Percentiles rank a stretch among this genome's conserved stretches.
Evolutionary conservation across 768 basidiomycete species (phyloP).

Genomic region (Serendipita vermifera): DNA sequence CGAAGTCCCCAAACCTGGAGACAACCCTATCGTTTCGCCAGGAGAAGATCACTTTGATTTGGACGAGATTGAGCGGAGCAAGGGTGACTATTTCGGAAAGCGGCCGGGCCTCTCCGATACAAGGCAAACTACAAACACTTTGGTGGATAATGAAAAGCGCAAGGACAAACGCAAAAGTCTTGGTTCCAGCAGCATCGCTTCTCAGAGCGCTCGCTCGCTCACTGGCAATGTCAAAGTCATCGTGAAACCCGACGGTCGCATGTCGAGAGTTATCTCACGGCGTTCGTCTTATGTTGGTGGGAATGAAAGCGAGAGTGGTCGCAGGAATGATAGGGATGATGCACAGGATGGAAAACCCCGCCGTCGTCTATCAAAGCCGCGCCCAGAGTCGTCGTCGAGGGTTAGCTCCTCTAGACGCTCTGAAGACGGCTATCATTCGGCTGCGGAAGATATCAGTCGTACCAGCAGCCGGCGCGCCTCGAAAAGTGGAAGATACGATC

Average conservation of each 20-base stretch:
- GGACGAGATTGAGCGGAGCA: too few species aligned
- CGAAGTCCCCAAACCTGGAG: neutral
- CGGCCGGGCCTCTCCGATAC: neutral
- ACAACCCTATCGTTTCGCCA: neutral
- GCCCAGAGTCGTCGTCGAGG: neutral
- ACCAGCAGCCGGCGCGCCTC: too few species aligned
- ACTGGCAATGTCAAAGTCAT: neutral
- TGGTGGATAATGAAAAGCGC: too few species aligned
- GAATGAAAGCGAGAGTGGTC: neutral
- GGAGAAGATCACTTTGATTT: too few species aligned
- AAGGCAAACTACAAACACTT: neutral
- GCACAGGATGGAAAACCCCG: neutral
- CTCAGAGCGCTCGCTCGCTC: neutral
- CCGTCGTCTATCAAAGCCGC: neutral
- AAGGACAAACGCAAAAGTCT: too few species aligned
- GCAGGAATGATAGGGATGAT: neutral
- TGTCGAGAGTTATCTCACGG: neutral
- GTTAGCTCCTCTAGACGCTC: neutral
- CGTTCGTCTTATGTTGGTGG: neutral
- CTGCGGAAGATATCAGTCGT: too few species aligned
- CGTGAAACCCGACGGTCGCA: neutral
- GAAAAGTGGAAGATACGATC: too few species aligned
- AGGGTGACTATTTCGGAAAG: too few species aligned
- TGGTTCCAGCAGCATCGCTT: neutral
- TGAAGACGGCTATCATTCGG: neutral